A percentile compares a stretch with the other conserved stretches of the same genome.
These are phyloP conservation scores for Coniosporium tulheliwenetii DNA, from an alignment of 2,329 filamentous ascomycete genomes.

Conservation along the genomic window DNA sequence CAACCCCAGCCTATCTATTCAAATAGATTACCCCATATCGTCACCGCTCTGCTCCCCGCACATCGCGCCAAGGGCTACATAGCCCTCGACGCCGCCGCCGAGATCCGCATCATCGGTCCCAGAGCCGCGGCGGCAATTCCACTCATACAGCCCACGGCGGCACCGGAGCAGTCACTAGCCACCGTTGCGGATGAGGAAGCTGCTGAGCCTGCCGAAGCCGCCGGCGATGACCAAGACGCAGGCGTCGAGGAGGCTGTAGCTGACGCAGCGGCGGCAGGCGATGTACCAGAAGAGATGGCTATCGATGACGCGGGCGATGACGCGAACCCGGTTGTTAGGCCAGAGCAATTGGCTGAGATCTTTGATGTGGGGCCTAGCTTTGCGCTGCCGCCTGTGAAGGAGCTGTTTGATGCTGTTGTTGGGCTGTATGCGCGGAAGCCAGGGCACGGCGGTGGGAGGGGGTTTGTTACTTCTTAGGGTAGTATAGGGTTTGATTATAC, in stretches of 20 bases:
- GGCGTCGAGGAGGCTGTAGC: slow-evolving; percentile 2
- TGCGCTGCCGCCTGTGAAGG: slow-evolving; percentile 55
- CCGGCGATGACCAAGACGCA: slow-evolving; percentile 19
- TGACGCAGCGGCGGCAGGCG: slow-evolving; percentile 16
- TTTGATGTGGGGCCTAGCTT: slow-evolving; percentile 56
- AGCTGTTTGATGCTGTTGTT: slow-evolving; percentile 61
- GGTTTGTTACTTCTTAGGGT: background rate
- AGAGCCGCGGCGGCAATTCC: slow-evolving; percentile 6
- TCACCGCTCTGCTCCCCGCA: slow-evolving; percentile 52
- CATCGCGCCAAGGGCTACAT: slow-evolving; percentile 56
- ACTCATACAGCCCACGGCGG: background rate
- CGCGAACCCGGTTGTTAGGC: slow-evolving; percentile 45
- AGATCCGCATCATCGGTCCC: slow-evolving; percentile 38
- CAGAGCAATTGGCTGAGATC: slow-evolving; percentile 52
- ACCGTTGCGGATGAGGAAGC: background rate
- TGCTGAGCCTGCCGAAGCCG: slow-evolving; percentile 7
- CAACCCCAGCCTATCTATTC: slow-evolving; percentile 43
- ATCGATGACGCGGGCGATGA: slow-evolving; percentile 25
- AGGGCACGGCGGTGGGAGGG: slow-evolving; percentile 1
- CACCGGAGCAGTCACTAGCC: background rate
- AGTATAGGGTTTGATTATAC: too few species aligned
- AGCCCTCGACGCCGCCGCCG: slow-evolving; percentile 58
- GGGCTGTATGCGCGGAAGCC: slow-evolving; percentile 46
- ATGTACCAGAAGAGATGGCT: slow-evolving; percentile 25
- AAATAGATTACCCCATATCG: slow-evolving; percentile 36